These are phyloP conservation scores for Cladosporium sp. DNA, from an alignment of 2,329 filamentous ascomycete genomes.

Conservation along the genomic window DNA sequence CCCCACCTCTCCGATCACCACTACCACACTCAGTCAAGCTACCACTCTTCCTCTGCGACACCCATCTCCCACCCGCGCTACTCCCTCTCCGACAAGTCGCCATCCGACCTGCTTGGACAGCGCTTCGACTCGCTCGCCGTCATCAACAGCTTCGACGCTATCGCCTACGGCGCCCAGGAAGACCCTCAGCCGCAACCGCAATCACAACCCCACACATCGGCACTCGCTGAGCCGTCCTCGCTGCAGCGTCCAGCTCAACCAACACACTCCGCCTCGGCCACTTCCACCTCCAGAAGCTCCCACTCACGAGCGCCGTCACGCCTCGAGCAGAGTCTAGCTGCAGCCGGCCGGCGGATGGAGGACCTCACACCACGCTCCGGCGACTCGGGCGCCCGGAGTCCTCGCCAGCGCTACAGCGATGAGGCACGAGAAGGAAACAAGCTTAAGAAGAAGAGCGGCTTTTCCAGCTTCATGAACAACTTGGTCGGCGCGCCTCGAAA, in stretches of 20 bases:
- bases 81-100: constrained; percentile 30
- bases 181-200: constrained; percentile 14
- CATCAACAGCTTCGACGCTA: constrained; percentile 33
- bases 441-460: constrained; percentile 75
- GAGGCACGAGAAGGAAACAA: constrained; percentile 65
- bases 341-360: constrained; percentile 43
- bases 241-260: constrained; percentile 13
- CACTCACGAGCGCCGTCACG: constrained; percentile 14
- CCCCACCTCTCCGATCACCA: background rate
- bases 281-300: constrained; percentile 4
- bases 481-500: constrained; percentile 80
- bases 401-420: constrained; percentile 71
- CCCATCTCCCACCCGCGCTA: constrained; percentile 16
- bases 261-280: constrained; percentile 13
- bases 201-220: constrained; percentile 10
- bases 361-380: constrained; percentile 43
- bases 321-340: constrained; percentile 40
- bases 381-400: constrained; percentile 46
- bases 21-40: background rate
- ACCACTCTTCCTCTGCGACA: constrained; percentile 6
- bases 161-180: constrained; percentile 23
- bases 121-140: constrained; percentile 37
- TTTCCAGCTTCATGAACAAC: constrained; percentile 82
- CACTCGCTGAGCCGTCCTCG: constrained; percentile 8
- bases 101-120: constrained; percentile 34